Conservation (phyloP, 805 yeast genomes). For the Teunomyces tritomae region DNA sequence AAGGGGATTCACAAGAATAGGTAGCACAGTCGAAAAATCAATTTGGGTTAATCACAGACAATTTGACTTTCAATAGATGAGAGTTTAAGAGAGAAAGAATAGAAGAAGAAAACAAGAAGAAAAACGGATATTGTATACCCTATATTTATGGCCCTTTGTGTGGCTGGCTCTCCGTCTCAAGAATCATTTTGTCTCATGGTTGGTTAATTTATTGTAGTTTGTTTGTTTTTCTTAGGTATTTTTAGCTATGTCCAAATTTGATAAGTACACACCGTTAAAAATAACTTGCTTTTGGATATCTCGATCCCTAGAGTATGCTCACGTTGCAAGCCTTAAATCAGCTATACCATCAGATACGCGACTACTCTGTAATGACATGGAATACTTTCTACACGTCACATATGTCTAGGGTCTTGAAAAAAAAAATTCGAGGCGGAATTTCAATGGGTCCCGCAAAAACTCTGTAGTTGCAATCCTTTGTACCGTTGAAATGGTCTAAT, state of each 20-base stretch:
- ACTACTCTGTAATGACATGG: background rate
- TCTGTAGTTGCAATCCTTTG: background rate
- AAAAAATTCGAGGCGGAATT: background rate
- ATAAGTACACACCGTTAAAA: background rate
- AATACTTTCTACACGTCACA: background rate
- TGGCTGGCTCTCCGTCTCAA: background rate
- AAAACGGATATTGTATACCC: background rate
- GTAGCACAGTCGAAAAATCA: background rate
- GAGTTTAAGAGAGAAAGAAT: background rate
- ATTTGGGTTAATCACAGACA: background rate
- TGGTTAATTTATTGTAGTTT: background rate
- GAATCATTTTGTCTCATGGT: background rate
- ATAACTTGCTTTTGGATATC: background rate
- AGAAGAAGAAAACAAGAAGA: background rate
- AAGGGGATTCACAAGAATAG: background rate
- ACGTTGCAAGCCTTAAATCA: background rate
- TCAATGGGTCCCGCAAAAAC: background rate
- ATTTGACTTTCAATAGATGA: background rate
- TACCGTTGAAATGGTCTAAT: too few species aligned
- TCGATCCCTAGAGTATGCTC: background rate
- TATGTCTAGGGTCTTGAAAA: background rate
- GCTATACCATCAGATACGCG: background rate
- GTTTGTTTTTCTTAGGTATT: conserved; percentile 2
- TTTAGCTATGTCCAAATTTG: background rate
- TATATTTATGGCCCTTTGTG: background rate